A percentile compares a stretch with the other conserved stretches of the same genome.
Conservation (phyloP, 1,284 basidiomycete species). For the Ceratobasidium sp. region DNA sequence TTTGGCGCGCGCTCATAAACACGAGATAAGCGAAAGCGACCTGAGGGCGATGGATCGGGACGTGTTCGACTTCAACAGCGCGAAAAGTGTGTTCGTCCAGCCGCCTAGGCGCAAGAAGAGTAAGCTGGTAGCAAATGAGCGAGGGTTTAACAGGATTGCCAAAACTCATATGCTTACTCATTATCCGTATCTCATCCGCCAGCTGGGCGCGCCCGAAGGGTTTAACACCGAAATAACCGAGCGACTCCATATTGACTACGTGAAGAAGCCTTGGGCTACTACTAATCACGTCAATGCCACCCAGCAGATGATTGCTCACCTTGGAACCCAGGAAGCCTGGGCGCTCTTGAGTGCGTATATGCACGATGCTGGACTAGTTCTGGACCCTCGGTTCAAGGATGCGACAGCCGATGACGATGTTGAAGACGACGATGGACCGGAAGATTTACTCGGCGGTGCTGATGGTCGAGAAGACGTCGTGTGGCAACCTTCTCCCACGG, state of each 20-base stretch:
- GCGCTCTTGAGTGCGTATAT: constrained; percentile 6
- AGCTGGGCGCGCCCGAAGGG: constrained; percentile 39
- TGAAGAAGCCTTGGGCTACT: constrained; percentile 39
- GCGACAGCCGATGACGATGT: neutral
- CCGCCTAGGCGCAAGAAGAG: neutral
- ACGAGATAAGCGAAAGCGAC: neutral
- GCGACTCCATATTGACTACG: constrained; percentile 44
- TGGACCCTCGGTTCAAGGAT: neutral
- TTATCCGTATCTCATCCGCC: constrained; percentile 28
- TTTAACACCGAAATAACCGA: constrained; percentile 45
- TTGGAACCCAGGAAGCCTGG: constrained; percentile 15
- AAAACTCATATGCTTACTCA: constrained; percentile 47
- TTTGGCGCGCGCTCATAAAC: constrained; percentile 50
- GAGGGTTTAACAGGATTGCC: neutral
- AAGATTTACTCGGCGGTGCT: neutral
- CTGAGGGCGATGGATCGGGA: constrained; percentile 43
- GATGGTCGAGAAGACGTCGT: neutral
- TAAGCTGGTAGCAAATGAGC: neutral
- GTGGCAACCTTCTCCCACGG: constrained; percentile 1
- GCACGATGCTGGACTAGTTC: neutral
- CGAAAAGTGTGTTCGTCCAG: constrained; percentile 47
- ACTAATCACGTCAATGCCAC: constrained; percentile 32
- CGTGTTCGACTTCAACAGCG: constrained; percentile 44
- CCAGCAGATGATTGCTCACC: constrained; percentile 43
- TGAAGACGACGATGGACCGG: neutral